Conservation (phyloP, 768 basidiomycete species). For the Cytidiella melzeri region DNA sequence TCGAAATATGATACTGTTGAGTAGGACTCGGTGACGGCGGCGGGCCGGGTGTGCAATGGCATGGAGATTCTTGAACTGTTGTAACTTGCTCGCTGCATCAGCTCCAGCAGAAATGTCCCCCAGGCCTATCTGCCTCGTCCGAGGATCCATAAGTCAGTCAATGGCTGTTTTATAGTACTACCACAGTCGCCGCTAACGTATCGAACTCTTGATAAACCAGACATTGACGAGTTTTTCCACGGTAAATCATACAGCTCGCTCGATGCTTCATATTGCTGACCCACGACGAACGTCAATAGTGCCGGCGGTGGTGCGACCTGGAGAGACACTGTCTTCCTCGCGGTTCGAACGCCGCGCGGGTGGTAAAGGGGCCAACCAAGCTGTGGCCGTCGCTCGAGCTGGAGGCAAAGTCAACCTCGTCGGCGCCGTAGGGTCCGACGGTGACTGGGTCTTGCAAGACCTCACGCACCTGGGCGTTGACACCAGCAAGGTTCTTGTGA, state of each 20-base stretch:
- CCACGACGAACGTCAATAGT: slow-evolving; percentile 35
- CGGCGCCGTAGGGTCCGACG: slow-evolving; percentile 51
- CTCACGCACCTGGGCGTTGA: slow-evolving; percentile 37
- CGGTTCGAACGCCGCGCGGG: slow-evolving; percentile 44
- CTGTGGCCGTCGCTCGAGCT: slow-evolving; percentile 49
- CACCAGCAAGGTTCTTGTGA: slow-evolving; percentile 28
- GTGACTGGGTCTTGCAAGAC: slow-evolving; percentile 39
- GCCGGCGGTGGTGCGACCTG: slow-evolving; percentile 44
- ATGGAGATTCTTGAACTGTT: no score
- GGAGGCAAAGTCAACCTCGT: slow-evolving; percentile 42
- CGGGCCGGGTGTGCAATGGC: no score
- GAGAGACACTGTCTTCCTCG: slow-evolving; percentile 54
- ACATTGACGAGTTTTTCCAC: slow-evolving; percentile 19
- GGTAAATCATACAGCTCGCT: background rate
- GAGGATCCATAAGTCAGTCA: slow-evolving; percentile 14
- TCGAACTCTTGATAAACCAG: background rate
- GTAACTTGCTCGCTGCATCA: no score
- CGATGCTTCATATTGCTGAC: background rate
- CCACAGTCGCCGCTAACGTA: background rate
- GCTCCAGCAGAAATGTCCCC: no score
- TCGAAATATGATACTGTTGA: no score
- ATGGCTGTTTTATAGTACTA: background rate
- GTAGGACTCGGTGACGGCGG: no score
- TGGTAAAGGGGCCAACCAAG: slow-evolving; percentile 63
- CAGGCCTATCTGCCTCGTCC: slow-evolving; percentile 10